Evolutionary conservation across 345 rosid species (phyloP).

Genomic region (Gossypium bickii): DNA sequence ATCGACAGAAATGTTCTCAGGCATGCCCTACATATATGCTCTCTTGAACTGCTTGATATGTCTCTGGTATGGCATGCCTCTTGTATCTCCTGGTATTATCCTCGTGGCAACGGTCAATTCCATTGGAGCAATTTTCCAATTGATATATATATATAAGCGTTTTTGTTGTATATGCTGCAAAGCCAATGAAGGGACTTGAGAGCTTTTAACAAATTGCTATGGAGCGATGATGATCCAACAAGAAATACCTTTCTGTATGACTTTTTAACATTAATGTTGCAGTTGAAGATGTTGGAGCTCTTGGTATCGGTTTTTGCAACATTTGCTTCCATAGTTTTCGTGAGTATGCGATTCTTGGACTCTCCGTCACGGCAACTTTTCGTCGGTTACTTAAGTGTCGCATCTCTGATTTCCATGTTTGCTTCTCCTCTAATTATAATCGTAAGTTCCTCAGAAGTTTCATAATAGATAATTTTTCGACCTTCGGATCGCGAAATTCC

Average conservation of each 20-base stretch:
- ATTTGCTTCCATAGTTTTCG: constrained; percentile 27
- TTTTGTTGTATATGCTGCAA: constrained; percentile 39
- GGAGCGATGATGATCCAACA: neutral
- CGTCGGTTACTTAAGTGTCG: constrained; percentile 46
- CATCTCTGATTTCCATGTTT: constrained; percentile 28
- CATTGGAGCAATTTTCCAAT: constrained; percentile 44
- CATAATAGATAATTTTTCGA: neutral
- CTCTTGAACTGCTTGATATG: constrained; percentile 54
- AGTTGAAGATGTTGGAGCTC: constrained; percentile 46
- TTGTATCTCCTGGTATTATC: constrained; percentile 36
- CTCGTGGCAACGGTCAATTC: constrained; percentile 49
- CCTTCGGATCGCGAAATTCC: neutral
- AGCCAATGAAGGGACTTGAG: constrained; percentile 30
- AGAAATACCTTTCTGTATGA: neutral
- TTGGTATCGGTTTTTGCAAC: constrained; percentile 24
- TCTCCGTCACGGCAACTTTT: constrained; percentile 26
- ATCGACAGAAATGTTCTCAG: constrained; percentile 52
- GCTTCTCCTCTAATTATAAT: constrained; percentile 3
- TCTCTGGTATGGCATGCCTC: constrained; percentile 53
- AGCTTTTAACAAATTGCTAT: neutral
- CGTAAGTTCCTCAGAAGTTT: neutral
- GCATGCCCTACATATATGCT: constrained; percentile 44
- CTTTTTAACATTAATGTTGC: constrained; percentile 12
- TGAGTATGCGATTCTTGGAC: constrained; percentile 33
- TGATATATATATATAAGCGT: constrained; percentile 39